Evolutionary conservation across 257 asterid species (phyloP).

Genomic region (Solanum virginianum): DNA sequence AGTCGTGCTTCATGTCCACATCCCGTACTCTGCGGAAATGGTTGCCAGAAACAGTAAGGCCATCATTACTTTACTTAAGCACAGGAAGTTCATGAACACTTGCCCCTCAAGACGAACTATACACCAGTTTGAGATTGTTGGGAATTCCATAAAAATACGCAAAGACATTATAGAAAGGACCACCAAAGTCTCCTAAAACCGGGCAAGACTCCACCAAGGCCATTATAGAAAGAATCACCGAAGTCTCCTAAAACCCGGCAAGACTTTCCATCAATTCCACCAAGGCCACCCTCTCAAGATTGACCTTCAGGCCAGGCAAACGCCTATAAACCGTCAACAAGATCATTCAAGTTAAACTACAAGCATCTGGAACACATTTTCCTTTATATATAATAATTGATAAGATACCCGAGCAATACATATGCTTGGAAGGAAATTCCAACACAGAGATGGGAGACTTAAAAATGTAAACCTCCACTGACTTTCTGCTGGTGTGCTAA

Average conservation of each 20-base stretch:
- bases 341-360: constrained; percentile 82
- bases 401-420: constrained; percentile 35
- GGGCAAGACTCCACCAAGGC: constrained; percentile 58
- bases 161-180: constrained; percentile 82
- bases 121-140: constrained; percentile 94
- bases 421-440: constrained; percentile 32
- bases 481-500: constrained; percentile 5
- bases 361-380: constrained; percentile 29
- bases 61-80: constrained; percentile 84
- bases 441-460: constrained; percentile 1
- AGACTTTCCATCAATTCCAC: constrained; percentile 72
- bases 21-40: constrained; percentile 99
- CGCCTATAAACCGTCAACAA: constrained; percentile 95
- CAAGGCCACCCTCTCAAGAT: constrained; percentile 97
- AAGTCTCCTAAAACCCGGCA: constrained; percentile 89
- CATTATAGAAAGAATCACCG: constrained; percentile 85
- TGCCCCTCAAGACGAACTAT: constrained; percentile 93
- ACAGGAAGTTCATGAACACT: constrained; percentile 79
- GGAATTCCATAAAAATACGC: constrained; percentile 92
- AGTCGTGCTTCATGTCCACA: constrained; percentile 99
- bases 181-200: constrained; percentile 96
- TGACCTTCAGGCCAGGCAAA: constrained; percentile 82
- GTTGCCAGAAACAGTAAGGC: constrained; percentile 99
- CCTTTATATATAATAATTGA: constrained; percentile 52
- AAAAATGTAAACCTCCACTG: constrained; percentile 16